Conservation (phyloP, 306 rosid genomes). For the Betula pendula region DNA sequence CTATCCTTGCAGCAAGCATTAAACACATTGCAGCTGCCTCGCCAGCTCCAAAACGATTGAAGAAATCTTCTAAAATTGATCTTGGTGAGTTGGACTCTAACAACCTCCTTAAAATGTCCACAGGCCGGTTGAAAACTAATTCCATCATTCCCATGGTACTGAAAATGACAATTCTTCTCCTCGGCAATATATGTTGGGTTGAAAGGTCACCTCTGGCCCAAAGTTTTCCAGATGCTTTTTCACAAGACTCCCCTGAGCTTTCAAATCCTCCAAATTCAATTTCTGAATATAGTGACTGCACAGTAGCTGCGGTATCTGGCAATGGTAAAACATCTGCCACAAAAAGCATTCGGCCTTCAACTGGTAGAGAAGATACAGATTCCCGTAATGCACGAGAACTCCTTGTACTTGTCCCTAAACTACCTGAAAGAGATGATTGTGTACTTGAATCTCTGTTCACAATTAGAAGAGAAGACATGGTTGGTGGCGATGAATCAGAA, state of each 20-base stretch:
- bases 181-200: slow-evolving; percentile 91
- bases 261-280: slow-evolving; percentile 81
- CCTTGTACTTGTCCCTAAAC: slow-evolving; percentile 59
- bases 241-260: slow-evolving; percentile 63
- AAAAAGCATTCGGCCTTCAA: slow-evolving; percentile 96
- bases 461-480: slow-evolving; percentile 82
- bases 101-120: slow-evolving; percentile 83
- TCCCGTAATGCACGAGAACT: slow-evolving; percentile 88
- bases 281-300: slow-evolving; percentile 85
- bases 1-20: slow-evolving; percentile 85
- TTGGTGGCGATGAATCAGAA: slow-evolving; percentile 92
- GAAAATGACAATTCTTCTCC: slow-evolving; percentile 85
- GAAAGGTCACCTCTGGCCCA: slow-evolving; percentile 98
- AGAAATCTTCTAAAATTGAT: slow-evolving; percentile 91
- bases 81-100: slow-evolving; percentile 82
- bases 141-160: slow-evolving; percentile 99
- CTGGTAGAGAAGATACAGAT: slow-evolving; percentile 78
- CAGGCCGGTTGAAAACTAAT: slow-evolving; percentile 89
- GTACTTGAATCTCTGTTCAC: slow-evolving; percentile 76
- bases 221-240: slow-evolving; percentile 73
- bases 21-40: slow-evolving; percentile 98
- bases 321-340: slow-evolving; percentile 88
- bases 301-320: slow-evolving; percentile 71
- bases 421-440: slow-evolving; percentile 60
- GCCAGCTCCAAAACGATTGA: slow-evolving; percentile 92